Percentiles rank a stretch among this genome's conserved stretches.
Evolutionary conservation across 2,329 filamentous ascomycete species (phyloP).

Genomic region (Byssothecium circinans): DNA sequence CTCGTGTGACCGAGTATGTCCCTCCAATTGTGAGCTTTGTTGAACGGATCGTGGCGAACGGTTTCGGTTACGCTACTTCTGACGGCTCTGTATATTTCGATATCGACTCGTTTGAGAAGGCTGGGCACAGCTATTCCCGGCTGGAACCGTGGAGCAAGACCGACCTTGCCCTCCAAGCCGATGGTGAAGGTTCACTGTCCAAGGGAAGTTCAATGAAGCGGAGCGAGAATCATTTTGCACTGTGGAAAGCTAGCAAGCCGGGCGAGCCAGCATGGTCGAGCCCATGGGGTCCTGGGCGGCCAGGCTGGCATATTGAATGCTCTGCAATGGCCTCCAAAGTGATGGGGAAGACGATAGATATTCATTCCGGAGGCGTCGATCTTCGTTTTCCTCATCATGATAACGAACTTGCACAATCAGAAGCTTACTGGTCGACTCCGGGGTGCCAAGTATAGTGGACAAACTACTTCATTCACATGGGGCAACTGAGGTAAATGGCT

Average conservation of each 20-base stretch:
- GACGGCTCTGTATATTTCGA: constrained; percentile 95
- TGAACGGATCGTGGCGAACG: constrained; percentile 77
- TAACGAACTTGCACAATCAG: constrained; percentile 87
- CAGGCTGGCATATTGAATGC: constrained; percentile 98
- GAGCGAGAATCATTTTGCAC: constrained; percentile 80
- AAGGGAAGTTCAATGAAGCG: too few relatives aligned
- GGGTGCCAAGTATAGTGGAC: constrained; percentile 71
- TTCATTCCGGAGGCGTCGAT: constrained; percentile 91
- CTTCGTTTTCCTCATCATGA: constrained; percentile 78
- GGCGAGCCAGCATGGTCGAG: constrained; percentile 91
- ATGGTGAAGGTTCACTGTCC: constrained; percentile 82
- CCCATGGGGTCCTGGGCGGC: constrained; percentile 82
- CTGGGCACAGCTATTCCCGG: constrained; percentile 75
- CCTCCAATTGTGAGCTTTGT: constrained; percentile 85
- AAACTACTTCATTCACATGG: constrained; percentile 96
- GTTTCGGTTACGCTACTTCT: constrained; percentile 73
- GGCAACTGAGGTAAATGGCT: constrained; percentile 55
- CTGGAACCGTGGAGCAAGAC: constrained; percentile 83
- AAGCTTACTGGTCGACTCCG: constrained; percentile 90
- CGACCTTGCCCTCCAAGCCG: constrained; percentile 79
- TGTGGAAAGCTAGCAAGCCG: constrained; percentile 91
- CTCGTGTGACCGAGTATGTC: constrained; percentile 90
- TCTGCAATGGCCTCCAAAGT: constrained; percentile 91
- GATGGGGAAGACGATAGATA: constrained; percentile 83
- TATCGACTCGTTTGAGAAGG: constrained; percentile 80